phyloP scores from a whole-genome alignment of 352 stramenopile genomes.

The Globisporangium okanoganense region DNA sequence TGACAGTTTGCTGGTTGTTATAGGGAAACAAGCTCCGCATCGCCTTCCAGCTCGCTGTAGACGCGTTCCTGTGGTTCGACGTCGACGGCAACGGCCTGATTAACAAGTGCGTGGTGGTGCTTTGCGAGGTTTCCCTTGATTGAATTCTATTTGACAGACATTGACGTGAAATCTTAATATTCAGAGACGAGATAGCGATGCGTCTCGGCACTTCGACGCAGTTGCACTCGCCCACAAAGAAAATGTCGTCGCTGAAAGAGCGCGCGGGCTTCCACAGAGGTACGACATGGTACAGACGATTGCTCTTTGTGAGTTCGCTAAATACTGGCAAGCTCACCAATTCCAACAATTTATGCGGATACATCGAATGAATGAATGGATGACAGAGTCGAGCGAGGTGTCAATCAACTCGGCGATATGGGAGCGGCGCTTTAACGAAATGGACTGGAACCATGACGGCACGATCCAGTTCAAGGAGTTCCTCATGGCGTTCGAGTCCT shows the following conservation, averaged over 20 bases:
- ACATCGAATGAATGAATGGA: not conserved
- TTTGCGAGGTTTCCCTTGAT: not conserved
- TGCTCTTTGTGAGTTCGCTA: too few species aligned
- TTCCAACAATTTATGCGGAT: not conserved
- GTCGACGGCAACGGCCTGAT: constrained; percentile 72
- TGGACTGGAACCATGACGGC: constrained; percentile 86
- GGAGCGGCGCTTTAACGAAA: constrained; percentile 82
- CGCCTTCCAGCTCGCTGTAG: constrained; percentile 76
- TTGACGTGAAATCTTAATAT: not conserved
- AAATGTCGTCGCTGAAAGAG: constrained; percentile 39
- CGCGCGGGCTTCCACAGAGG: constrained; percentile 14
- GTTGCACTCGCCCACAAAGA: constrained; percentile 78
- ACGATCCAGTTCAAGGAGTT: constrained; percentile 90
- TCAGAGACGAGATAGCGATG: constrained; percentile 44
- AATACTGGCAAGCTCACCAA: constrained; percentile 1
- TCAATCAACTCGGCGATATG: constrained; percentile 72
- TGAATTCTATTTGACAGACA: not conserved
- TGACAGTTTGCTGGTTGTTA: not conserved
- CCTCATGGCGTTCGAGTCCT: constrained; percentile 84
- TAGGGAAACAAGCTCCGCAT: constrained; percentile 79
- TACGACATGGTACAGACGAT: not conserved
- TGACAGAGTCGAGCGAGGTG: constrained; percentile 25
- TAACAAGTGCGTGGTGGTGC: constrained; percentile 36
- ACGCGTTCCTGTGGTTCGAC: constrained; percentile 87
- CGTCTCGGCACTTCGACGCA: constrained; percentile 59